Evolutionary conservation across 2,329 filamentous ascomycete species (phyloP), one percentile per base, ranked within the genome.

Genomic region (Grosmannia huntii): DNA sequence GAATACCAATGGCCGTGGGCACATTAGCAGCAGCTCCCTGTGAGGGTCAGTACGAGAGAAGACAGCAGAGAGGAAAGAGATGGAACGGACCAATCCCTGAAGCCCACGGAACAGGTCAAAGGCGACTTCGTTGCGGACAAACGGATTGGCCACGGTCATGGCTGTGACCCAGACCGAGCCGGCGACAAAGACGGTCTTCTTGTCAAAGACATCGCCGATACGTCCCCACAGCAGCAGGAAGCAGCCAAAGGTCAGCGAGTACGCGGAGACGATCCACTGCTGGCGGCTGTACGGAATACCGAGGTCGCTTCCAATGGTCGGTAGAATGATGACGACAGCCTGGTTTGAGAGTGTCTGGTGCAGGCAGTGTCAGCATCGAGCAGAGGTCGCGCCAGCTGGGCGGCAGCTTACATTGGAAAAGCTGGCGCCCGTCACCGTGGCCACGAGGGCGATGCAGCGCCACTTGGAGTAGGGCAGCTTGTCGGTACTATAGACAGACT

Each of bases 1-100:
- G 68, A 46, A 88, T 87, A 0, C 85, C 85, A 65, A 89, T 81
- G 0, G 85, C 85, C 0, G 84, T 87, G 0, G 85, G 85, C 0
- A 87, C 82, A 65, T 86, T 87, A 19, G 84, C 83, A 1, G 85
- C 85, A 28, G 82, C 82, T 2, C 84, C 84, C 70, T 80, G 57
- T 6, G 44, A 9, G 2, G 19, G 41, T 44, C 19, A 44, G 41
- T 19, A 41, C 5, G 5, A 44, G 19, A 10, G 6, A 44, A n/a
- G 41, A 44, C 16, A n/a, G 16, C n/a, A 9, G 4, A n/a, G 41
- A 44, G 41, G 19, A 44, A n/a, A n/a, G 19, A 44, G 41, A 44
- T 5, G 7, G 0, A 19, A 55, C 69, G 63, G 61, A 77, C 74
- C 56, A 89, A 67, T 1, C 85, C 85, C 62, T 87, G 84, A 9